phyloP scores from a whole-genome alignment of 345 rosid species.

The Acer negundo region DNA sequence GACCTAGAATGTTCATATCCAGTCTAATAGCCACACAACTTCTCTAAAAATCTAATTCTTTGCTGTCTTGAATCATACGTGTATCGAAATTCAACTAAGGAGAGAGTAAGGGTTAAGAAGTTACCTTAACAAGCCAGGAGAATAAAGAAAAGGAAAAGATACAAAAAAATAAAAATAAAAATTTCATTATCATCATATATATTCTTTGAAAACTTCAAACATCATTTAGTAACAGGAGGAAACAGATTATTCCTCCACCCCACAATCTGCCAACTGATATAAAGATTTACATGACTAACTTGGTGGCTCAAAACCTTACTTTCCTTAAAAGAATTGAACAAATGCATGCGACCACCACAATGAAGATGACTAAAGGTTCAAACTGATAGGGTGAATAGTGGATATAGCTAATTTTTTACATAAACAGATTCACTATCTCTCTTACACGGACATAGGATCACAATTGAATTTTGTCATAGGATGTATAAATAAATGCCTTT shows the following conservation, averaged over 20 bases:
- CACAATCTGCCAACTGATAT: conserved; percentile 13
- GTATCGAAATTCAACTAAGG: conserved; percentile 14
- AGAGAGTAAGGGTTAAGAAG: background rate
- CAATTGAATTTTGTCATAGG: background rate
- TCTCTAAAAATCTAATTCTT: background rate
- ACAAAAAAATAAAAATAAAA: background rate
- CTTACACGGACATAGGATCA: conserved; percentile 8
- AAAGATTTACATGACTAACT: conserved; percentile 21
- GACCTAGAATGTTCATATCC: conserved; percentile 24
- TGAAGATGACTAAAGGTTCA: conserved; percentile 8
- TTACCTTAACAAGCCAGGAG: background rate
- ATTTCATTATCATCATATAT: conserved; percentile 4
- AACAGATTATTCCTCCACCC: conserved; percentile 27
- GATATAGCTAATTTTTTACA: background rate
- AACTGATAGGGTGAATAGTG: background rate
- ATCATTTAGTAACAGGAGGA: conserved; percentile 14
- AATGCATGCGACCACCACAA: conserved; percentile 9
- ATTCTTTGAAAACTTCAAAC: conserved; percentile 28
- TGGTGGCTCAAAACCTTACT: conserved; percentile 5
- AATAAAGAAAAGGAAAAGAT: conserved; percentile 22
- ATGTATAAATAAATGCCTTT: background rate
- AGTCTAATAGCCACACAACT: conserved; percentile 4
- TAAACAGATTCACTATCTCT: background rate
- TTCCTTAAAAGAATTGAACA: conserved; percentile 13
- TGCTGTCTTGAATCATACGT: conserved; percentile 10